A percentile compares a stretch with the other conserved stretches of the same genome.
Conservation (phyloP, 2,329 filamentous ascomycete species). For the Penicillium sp. region DNA sequence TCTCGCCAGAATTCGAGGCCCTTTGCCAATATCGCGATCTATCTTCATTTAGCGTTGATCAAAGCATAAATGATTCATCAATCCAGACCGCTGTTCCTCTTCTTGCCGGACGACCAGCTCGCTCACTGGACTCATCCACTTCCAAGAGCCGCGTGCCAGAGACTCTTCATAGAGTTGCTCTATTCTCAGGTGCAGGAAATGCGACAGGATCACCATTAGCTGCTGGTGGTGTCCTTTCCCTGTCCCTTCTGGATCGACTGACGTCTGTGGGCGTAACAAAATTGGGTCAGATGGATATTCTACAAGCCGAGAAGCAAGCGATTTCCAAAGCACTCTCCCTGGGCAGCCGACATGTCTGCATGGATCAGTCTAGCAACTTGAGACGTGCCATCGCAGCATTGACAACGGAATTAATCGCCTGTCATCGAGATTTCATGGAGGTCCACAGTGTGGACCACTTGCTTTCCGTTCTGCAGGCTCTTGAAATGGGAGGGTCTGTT, state of each 20-base stretch:
- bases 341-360: slow-evolving; percentile 50
- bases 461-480: slow-evolving; percentile 21
- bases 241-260: slow-evolving; percentile 57
- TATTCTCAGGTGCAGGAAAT: slow-evolving; percentile 36
- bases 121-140: slow-evolving; percentile 34
- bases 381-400: slow-evolving; percentile 47
- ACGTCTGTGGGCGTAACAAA: slow-evolving; percentile 53
- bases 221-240: slow-evolving; percentile 50
- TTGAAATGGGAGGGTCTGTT: slow-evolving; percentile 24
- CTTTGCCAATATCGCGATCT: slow-evolving; percentile 49
- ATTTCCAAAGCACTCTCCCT: slow-evolving; percentile 56
- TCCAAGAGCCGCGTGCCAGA: slow-evolving; percentile 34
- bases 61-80: slow-evolving; percentile 10
- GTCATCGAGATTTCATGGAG: slow-evolving; percentile 38
- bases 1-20: slow-evolving; percentile 46
- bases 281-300: slow-evolving; percentile 59
- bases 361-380: slow-evolving; percentile 52
- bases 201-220: slow-evolving; percentile 40
- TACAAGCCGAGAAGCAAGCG: slow-evolving; percentile 64
- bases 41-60: slow-evolving; percentile 16
- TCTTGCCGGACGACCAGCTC: slow-evolving; percentile 39
- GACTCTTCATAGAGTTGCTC: slow-evolving; percentile 36
- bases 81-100: slow-evolving; percentile 35
- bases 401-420: slow-evolving; percentile 32
- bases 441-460: slow-evolving; percentile 26